Evolutionary conservation across 257 asterid species (phyloP).

Genomic region (Capsicum pubescens): DNA sequence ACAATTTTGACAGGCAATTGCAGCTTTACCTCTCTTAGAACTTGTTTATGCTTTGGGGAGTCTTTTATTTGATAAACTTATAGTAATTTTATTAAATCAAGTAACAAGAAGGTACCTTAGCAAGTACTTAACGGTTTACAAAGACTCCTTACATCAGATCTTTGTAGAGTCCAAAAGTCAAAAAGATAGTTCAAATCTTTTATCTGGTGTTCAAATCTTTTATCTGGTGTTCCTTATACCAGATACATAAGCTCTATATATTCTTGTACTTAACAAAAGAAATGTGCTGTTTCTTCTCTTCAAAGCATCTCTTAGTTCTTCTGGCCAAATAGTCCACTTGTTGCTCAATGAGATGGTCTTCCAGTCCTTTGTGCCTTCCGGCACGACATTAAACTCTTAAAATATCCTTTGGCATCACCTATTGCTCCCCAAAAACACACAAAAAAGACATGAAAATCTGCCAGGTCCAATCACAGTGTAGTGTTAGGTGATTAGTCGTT

Average conservation of each 20-base stretch:
- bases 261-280: neutral
- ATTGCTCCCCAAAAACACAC: neutral
- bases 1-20: constrained; percentile 17
- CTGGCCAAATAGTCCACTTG: neutral
- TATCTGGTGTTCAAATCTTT: neutral
- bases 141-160: neutral
- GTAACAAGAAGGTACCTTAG: neutral
- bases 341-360: neutral
- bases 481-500: neutral
- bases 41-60: constrained; percentile 6
- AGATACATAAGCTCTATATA: neutral
- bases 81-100: neutral
- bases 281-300: neutral
- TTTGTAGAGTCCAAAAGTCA: neutral
- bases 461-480: neutral
- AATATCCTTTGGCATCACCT: neutral
- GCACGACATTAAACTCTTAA: neutral
- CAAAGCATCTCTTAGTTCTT: constrained; percentile 10
- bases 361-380: constrained; percentile 4
- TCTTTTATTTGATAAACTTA: neutral
- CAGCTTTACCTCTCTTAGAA: neutral
- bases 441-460: neutral
- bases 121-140: neutral
- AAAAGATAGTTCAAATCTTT: neutral
- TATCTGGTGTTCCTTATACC: neutral